A percentile compares a stretch with the other conserved stretches of the same genome.
Conservation (phyloP, 257 asterid genomes). For the Leonotis leonurus region DNA sequence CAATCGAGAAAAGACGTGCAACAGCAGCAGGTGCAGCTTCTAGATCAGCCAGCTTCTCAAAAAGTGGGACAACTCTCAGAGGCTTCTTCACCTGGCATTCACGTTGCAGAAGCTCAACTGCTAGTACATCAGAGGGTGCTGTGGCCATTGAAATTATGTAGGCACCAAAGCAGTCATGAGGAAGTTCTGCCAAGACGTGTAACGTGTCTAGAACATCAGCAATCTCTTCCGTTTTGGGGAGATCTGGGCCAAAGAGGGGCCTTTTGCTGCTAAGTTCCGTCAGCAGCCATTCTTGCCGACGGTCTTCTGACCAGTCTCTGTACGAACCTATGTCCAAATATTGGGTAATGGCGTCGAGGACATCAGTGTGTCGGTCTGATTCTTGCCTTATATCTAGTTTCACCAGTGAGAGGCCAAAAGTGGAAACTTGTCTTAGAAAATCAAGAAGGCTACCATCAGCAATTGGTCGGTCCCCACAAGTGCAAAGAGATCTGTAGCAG, state of each 20-base stretch:
- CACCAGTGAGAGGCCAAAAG: constrained; percentile 59
- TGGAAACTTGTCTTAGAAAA: constrained; percentile 59
- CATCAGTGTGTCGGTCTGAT: constrained; percentile 61
- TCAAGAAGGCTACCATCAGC: constrained; percentile 70
- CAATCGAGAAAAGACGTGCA: constrained; percentile 54
- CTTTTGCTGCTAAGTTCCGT: constrained; percentile 60
- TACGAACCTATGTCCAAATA: constrained; percentile 56
- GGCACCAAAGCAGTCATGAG: constrained; percentile 61
- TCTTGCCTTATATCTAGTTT: constrained; percentile 62
- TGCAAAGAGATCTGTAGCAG: constrained; percentile 61
- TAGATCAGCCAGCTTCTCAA: constrained; percentile 52
- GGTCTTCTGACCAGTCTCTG: constrained; percentile 51
- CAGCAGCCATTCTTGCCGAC: constrained; percentile 52
- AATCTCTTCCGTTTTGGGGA: constrained; percentile 56
- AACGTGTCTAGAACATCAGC: constrained; percentile 53
- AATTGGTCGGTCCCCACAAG: constrained; percentile 51
- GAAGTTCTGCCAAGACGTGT: constrained; percentile 53
- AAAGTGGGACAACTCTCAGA: constrained; percentile 56
- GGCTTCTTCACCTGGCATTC: constrained; percentile 57
- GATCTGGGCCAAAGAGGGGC: constrained; percentile 56
- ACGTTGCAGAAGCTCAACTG: constrained; percentile 62
- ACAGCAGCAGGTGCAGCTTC: constrained; percentile 64
- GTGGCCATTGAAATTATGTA: constrained; percentile 74
- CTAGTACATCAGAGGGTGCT: constrained; percentile 53
- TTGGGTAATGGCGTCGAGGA: constrained; percentile 47